Evolutionary conservation across 164 flowering plant species (phyloP).

Genomic region (Chimonanthus praecox): DNA sequence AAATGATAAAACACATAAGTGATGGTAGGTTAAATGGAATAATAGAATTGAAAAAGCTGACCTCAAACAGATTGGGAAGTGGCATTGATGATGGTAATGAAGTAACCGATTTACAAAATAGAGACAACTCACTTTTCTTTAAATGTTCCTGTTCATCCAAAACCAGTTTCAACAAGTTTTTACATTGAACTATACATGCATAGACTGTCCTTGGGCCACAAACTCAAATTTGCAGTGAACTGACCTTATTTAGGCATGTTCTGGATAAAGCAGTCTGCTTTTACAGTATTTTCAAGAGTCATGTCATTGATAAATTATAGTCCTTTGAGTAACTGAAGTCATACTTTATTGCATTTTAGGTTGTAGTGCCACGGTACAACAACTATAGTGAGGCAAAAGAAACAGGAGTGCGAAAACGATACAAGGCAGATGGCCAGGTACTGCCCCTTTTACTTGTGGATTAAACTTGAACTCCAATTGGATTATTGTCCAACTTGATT

Average conservation of each 20-base stretch:
- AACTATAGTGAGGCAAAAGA: conserved; percentile 61
- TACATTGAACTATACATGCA: not conserved
- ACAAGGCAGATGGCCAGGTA: conserved; percentile 81
- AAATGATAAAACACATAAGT: no score
- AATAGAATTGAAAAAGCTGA: no score
- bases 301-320: not conserved
- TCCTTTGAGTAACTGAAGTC: not conserved
- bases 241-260: not conserved
- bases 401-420: conserved; percentile 53
- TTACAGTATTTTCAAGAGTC: not conserved
- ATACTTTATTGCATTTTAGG: conserved; percentile 31
- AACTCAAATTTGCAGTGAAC: conserved; percentile 1
- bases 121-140: not conserved
- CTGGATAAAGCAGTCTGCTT: not conserved
- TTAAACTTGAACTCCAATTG: not conserved
- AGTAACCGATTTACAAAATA: not conserved
- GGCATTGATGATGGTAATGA: no score
- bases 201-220: not conserved
- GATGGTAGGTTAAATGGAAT: no score
- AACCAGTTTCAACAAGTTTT: not conserved
- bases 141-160: not conserved
- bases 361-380: conserved; percentile 74
- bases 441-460: conserved; percentile 2
- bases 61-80: no score
- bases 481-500: not conserved